Conservation (phyloP, 2,329 filamentous ascomycete genomes). For the Cladosporium sp. region DNA sequence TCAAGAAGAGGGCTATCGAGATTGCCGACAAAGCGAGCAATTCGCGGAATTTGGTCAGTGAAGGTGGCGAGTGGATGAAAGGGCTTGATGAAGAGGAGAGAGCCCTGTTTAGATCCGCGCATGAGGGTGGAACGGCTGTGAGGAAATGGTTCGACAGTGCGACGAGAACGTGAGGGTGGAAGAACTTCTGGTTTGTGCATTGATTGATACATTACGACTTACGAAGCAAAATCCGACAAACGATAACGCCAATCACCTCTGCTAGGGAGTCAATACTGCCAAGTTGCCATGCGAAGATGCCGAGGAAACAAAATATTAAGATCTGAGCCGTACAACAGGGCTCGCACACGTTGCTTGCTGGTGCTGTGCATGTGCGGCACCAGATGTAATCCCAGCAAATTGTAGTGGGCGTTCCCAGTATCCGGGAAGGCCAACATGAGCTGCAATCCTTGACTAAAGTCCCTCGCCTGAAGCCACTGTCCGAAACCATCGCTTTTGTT, state of each 20-base stretch:
- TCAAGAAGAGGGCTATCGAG: slow-evolving; percentile 75
- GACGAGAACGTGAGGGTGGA: slow-evolving; percentile 21
- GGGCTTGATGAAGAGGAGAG: slow-evolving; percentile 91
- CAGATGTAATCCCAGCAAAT: background rate
- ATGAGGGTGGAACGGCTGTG: slow-evolving; percentile 49
- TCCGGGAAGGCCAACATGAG: background rate
- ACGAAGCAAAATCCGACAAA: background rate
- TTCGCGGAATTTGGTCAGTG: slow-evolving; percentile 30
- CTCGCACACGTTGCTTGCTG: background rate
- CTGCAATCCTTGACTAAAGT: no score
- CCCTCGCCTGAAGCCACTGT: background rate
- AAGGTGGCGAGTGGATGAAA: slow-evolving; percentile 76
- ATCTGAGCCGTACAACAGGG: background rate
- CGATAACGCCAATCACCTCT: background rate
- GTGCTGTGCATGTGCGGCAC: background rate
- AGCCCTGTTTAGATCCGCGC: slow-evolving; percentile 52
- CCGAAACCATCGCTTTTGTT: background rate
- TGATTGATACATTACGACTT: background rate
- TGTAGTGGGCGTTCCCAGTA: background rate
- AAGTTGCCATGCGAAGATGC: background rate
- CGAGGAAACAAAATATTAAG: no score
- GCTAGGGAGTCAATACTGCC: background rate
- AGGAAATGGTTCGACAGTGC: slow-evolving; percentile 43
- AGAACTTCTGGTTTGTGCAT: background rate
- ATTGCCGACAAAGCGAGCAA: slow-evolving; percentile 84